Conservation (phyloP, 768 basidiomycete species). For the Mycena galopus region DNA sequence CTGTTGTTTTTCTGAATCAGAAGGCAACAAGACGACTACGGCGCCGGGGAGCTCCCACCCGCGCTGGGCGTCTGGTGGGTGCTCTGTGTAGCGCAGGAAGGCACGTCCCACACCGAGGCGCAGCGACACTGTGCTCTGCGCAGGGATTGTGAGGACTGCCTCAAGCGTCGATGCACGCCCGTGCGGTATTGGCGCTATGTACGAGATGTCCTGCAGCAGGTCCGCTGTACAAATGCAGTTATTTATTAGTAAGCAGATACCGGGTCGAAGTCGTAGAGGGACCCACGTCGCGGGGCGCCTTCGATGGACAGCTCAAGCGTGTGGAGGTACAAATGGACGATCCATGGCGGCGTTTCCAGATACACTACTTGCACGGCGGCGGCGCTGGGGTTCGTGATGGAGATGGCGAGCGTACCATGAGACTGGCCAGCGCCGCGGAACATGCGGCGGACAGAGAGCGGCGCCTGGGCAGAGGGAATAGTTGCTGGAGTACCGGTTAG, state of each 20-base stretch:
- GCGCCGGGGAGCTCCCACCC: constrained; percentile 95
- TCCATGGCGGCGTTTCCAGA: constrained; percentile 95
- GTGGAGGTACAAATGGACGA: constrained; percentile 89
- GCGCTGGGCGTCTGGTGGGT: constrained; percentile 94
- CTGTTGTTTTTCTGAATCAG: not conserved
- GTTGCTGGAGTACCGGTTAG: constrained; percentile 23
- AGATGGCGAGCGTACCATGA: constrained; percentile 77
- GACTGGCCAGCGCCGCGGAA: constrained; percentile 83
- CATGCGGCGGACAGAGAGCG: constrained; percentile 75
- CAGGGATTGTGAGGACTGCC: constrained; percentile 76
- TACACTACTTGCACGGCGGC: constrained; percentile 68
- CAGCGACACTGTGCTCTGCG: constrained; percentile 72
- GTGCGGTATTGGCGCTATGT: constrained; percentile 76
- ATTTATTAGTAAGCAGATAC: not conserved
- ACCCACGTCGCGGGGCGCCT: constrained; percentile 61
- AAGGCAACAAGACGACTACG: constrained; percentile 66
- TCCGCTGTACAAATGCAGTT: constrained; percentile 58
- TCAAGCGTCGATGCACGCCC: constrained; percentile 85
- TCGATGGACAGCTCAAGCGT: constrained; percentile 71
- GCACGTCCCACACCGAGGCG: constrained; percentile 68
- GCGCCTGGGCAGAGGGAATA: constrained; percentile 51
- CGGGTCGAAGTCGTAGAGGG: not conserved
- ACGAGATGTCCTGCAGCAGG: constrained; percentile 74
- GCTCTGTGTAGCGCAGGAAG: constrained; percentile 94
- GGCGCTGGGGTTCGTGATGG: constrained; percentile 70